Evolutionary conservation across 2,329 filamentous ascomycete species (phyloP), one percentile per base, ranked within the genome.

Genomic region (Microcyclospora tardicrescens): DNA sequence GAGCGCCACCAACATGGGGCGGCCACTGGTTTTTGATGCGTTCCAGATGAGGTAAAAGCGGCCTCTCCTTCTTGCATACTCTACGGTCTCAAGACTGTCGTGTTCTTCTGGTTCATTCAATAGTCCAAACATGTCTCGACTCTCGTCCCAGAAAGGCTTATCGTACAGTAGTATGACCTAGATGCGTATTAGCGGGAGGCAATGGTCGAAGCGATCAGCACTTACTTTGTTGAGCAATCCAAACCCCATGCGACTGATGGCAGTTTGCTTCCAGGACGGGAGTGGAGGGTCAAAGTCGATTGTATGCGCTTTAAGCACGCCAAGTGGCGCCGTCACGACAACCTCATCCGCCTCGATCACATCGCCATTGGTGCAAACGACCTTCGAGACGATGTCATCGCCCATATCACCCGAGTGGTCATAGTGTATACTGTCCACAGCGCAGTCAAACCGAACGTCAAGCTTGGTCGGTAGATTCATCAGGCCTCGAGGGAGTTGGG

Each of bases 41-140:
- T 98, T 96, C 75, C 94, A 96, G 75, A 94, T 96, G 51, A 98
- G 76, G 54, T 96, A 98, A 62, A 94, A 94, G 16, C 87, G 80
- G n/a, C 89, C 89, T 38, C 89, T 77, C 44, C 77, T 79, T 3
- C 72, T 67, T 5, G 77, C 69, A 54, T 96, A 96, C 47, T 94
- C 83, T 36, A 74, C 73, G 53, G 93, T 85, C 33, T 78, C 69
- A 39, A 87, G 70, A 54, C 85, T 93, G 40, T 77, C 71, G 3
- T 71, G 67, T 43, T 76, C 73, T 15, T 71, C 66, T 2, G 87
- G 78, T 48, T 84, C 78, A 41, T 87, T 80, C 32, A 98, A 67
- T 31, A 94, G 76, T 10, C 91, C 93, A 59, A 98, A 95, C 60
- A 98, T 96, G 58, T 98, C 86, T 47, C 84, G 76, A 33, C 80